Conservation (phyloP, 1,284 basidiomycete species). For the Apiotrichum domesticum region DNA sequence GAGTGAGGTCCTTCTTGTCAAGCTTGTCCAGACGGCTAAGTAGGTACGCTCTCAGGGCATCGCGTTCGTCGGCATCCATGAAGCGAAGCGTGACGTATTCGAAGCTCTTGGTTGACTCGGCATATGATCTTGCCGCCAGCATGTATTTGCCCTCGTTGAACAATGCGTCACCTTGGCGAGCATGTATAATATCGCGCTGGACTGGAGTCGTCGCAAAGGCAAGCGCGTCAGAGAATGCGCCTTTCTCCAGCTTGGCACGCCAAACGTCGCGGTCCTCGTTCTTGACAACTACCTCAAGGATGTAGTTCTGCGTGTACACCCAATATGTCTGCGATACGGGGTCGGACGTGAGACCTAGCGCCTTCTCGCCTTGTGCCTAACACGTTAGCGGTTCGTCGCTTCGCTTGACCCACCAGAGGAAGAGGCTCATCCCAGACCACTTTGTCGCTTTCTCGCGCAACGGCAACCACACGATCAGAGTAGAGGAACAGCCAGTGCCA, state of each 20-base stretch:
- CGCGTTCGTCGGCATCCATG: conserved; percentile 82
- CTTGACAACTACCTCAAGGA: conserved; percentile 79
- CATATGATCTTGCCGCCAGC: conserved; percentile 85
- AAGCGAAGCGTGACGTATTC: conserved; percentile 91
- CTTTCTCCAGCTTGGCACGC: conserved; percentile 79
- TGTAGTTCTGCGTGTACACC: conserved; percentile 83
- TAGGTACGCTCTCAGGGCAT: conserved; percentile 85
- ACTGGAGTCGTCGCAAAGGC: conserved; percentile 70
- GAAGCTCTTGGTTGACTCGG: conserved; percentile 79
- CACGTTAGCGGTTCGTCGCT: background rate
- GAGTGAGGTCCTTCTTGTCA: conserved; percentile 78
- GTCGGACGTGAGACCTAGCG: conserved; percentile 71
- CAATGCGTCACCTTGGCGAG: conserved; percentile 76
- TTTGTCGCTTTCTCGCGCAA: conserved; percentile 75
- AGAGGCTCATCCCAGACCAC: conserved; percentile 76
- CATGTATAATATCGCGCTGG: conserved; percentile 79
- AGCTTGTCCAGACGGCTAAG: conserved; percentile 77
- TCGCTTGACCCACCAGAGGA: conserved; percentile 53
- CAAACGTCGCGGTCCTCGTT: conserved; percentile 94
- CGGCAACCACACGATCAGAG: conserved; percentile 66
- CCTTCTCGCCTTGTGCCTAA: conserved; percentile 53
- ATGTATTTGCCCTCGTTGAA: conserved; percentile 79
- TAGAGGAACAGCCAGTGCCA: conserved; percentile 90
- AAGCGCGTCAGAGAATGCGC: conserved; percentile 69
- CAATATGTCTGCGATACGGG: conserved; percentile 85